These are phyloP conservation scores for Mortierella sp. DNA, from an alignment of 371 early-diverging fungal genomes.

Conservation along the genomic window DNA sequence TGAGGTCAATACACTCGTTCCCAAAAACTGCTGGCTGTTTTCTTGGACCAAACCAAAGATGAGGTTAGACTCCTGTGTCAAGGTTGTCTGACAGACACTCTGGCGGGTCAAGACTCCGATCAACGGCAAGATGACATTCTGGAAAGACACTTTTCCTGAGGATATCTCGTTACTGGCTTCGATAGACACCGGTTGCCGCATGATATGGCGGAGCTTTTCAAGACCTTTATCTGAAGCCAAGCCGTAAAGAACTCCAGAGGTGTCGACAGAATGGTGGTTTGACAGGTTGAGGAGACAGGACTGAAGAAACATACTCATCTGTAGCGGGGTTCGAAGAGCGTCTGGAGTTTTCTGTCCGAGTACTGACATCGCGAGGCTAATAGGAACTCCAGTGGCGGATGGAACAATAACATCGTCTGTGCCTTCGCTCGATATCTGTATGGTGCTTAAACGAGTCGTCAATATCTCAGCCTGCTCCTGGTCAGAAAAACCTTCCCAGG, in stretches of 20 bases:
- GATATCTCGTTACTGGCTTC: neutral
- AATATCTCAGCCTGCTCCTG: neutral
- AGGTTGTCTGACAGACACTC: conserved; percentile 21
- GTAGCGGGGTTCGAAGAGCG: neutral
- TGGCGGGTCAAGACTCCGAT: conserved; percentile 35
- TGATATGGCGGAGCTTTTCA: conserved; percentile 18
- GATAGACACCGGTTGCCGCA: conserved; percentile 20
- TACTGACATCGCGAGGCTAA: neutral
- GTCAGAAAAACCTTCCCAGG: neutral
- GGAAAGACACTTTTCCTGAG: conserved; percentile 20
- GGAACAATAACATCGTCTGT: neutral
- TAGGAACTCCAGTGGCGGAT: neutral
- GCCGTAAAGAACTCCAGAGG: conserved; percentile 14
- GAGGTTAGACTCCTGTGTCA: conserved; percentile 7
- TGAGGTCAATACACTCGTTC: conserved; percentile 18
- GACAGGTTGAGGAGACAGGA: conserved; percentile 38
- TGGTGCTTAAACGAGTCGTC: neutral
- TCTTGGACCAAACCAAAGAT: conserved; percentile 22
- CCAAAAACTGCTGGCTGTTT: conserved; percentile 20
- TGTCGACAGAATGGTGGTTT: conserved; percentile 31
- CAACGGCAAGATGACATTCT: conserved; percentile 31
- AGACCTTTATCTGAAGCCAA: conserved; percentile 18
- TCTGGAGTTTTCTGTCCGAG: neutral
- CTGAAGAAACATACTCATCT: conserved; percentile 24
- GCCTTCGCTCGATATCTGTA: neutral